Conservation (phyloP, 2,329 filamentous ascomycete genomes). For the Aspergillus sp. region DNA sequence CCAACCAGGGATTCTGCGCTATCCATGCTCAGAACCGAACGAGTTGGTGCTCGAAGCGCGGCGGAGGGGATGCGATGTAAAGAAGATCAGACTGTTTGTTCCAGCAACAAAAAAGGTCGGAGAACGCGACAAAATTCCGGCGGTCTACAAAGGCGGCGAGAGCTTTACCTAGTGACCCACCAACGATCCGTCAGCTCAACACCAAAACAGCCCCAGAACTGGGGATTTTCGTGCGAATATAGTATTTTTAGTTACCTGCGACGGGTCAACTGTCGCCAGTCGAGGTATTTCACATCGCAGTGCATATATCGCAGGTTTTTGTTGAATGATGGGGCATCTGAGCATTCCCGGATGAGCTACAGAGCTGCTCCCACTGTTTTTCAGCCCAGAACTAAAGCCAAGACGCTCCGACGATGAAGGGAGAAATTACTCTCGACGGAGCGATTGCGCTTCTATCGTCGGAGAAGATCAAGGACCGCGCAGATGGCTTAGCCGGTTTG, state of each 20-base stretch:
- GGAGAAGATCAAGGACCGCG: conserved; percentile 47
- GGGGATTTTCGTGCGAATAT: neutral
- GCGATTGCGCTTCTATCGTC: conserved; percentile 45
- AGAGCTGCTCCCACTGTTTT: neutral
- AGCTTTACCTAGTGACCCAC: conserved; percentile 9
- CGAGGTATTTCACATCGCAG: neutral
- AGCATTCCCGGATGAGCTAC: conserved; percentile 4
- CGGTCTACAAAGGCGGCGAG: conserved; percentile 21
- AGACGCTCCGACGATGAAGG: conserved; percentile 31
- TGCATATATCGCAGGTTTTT: neutral
- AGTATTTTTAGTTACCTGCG: neutral
- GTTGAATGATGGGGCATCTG: conserved; percentile 1
- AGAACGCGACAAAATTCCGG: conserved; percentile 38
- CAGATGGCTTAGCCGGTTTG: conserved; percentile 51
- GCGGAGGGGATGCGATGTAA: conserved; percentile 16
- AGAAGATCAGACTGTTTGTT: conserved; percentile 25
- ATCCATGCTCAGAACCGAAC: conserved; percentile 57
- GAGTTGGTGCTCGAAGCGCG: conserved; percentile 28
- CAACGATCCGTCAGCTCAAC: conserved; percentile 5
- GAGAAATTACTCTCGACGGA: conserved; percentile 42
- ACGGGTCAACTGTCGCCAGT: neutral
- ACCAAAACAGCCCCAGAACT: conserved; percentile 1
- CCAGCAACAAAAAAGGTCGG: conserved; percentile 33
- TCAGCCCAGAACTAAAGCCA: conserved; percentile 2
- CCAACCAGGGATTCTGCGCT: conserved; percentile 70